These are phyloP conservation scores for Neurospora discreta DNA, from an alignment of 495 filamentous ascomycete species.

Conservation along the genomic window DNA sequence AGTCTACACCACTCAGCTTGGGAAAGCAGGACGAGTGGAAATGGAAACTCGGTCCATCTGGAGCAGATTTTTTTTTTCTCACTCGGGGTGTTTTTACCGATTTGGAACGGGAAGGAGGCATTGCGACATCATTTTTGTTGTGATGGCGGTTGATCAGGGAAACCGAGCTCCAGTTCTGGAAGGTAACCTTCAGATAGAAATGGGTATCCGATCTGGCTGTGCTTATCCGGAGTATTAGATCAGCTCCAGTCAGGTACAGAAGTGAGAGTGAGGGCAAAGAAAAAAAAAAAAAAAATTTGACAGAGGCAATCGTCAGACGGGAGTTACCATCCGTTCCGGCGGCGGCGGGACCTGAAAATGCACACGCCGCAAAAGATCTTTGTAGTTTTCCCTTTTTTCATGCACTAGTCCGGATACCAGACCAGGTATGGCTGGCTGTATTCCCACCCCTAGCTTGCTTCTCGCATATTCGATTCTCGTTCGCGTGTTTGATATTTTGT, in stretches of 20 bases:
- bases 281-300: not conserved
- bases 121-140: not conserved
- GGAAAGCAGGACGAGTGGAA: not conserved
- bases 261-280: not conserved
- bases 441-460: not conserved
- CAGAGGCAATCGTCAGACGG: not conserved
- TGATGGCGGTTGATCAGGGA: not conserved
- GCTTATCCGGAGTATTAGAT: not conserved
- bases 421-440: not conserved
- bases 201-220: not conserved
- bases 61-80: not conserved
- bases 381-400: not conserved
- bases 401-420: not conserved
- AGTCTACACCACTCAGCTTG: too few relatives aligned
- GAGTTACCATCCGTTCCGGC: not conserved
- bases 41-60: not conserved
- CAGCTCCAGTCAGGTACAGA: not conserved
- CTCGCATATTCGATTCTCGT: not conserved
- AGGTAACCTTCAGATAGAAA: not conserved
- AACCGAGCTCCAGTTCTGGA: not conserved
- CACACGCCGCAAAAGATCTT: not conserved
- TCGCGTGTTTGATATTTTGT: not conserved
- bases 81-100: not conserved
- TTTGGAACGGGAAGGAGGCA: not conserved
- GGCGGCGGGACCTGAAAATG: not conserved